phyloP scores from a whole-genome alignment of 768 basidiomycete species.

The Suillus cothurnatus region DNA sequence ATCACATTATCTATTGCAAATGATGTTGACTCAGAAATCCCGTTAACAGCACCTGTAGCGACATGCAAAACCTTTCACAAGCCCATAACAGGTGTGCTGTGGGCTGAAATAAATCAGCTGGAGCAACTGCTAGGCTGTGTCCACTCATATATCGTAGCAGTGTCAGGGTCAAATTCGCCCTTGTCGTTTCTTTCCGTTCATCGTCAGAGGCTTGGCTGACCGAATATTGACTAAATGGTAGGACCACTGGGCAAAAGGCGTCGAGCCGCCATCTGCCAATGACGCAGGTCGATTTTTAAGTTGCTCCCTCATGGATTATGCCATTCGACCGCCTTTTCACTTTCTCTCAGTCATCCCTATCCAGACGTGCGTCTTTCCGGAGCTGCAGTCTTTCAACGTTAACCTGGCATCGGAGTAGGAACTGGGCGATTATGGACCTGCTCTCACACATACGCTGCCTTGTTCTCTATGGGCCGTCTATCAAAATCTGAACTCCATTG shows the following conservation, averaged over 20 bases:
- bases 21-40: not conserved
- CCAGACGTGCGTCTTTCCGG: not conserved
- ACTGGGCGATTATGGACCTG: conserved; percentile 4
- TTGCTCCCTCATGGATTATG: not conserved
- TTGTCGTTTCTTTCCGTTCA: not conserved
- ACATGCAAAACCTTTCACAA: not conserved
- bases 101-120: too few species aligned
- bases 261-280: not conserved
- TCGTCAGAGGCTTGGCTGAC: too few species aligned
- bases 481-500: not conserved
- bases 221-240: not conserved
- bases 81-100: not conserved
- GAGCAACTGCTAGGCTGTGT: not conserved
- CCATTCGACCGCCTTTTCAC: not conserved
- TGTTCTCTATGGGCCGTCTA: not conserved
- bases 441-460: conserved; percentile 19
- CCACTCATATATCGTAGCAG: not conserved
- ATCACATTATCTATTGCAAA: not conserved
- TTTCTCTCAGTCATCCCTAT: not conserved
- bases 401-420: not conserved
- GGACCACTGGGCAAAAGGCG: not conserved
- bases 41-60: not conserved
- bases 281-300: not conserved
- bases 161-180: not conserved
- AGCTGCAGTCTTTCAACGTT: not conserved